These are phyloP conservation scores for Wickerhamomyces mucosus DNA, from an alignment of 805 yeast species.

Conservation along the genomic window DNA sequence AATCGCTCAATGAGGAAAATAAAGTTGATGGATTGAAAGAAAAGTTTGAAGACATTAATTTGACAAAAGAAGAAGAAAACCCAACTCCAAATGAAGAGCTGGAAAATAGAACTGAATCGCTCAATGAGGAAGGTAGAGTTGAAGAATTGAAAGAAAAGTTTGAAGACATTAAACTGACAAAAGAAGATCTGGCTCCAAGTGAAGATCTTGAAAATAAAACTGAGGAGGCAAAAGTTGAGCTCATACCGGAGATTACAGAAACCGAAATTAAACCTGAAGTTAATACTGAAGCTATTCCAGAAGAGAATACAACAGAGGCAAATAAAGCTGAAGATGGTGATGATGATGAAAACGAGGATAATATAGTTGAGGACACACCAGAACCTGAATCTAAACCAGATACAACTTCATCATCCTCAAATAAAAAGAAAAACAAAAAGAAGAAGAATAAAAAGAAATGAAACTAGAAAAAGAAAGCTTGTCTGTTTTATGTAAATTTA, in stretches of 20 bases:
- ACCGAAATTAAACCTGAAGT: constrained; percentile 1
- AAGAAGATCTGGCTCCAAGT: too few species aligned
- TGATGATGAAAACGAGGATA: constrained; percentile 3
- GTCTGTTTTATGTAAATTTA: too few species aligned
- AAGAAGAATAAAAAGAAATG: constrained; percentile 21
- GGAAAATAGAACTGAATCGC: neutral
- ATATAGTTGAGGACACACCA: constrained; percentile 3
- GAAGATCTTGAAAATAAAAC: too few species aligned
- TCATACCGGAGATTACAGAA: neutral
- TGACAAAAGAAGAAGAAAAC: constrained; percentile 1
- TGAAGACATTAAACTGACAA: constrained; percentile 9
- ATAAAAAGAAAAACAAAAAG: constrained; percentile 26
- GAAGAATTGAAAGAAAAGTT: constrained; percentile 5
- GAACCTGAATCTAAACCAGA: constrained; percentile 4
- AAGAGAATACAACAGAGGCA: neutral
- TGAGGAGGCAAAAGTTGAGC: neutral
- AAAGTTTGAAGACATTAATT: constrained; percentile 9
- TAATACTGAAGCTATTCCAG: neutral
- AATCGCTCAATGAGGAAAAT: neutral
- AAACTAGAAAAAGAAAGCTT: neutral
- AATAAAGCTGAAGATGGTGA: neutral
- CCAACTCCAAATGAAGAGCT: neutral
- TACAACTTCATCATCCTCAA: constrained; percentile 2
- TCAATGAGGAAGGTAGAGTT: neutral
- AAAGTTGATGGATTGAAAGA: constrained; percentile 3